Base-by-base conservation (phyloP, 768 basidiomycete species). In the Mycena venus region DNA sequence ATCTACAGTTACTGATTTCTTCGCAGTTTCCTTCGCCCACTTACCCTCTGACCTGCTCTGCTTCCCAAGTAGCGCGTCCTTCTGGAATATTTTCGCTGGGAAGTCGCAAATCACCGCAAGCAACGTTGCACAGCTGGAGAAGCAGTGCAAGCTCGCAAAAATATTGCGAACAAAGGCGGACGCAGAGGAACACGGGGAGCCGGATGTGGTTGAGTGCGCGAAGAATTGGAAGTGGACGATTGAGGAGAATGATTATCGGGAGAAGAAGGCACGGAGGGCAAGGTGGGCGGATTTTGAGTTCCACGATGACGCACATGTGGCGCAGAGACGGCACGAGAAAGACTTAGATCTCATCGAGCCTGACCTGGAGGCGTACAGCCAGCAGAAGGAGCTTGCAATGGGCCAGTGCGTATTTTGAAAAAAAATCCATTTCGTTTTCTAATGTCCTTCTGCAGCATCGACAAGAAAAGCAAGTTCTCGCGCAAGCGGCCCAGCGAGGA, bases 201-300 rank as follows among this genome's bases (percentile, higher is more conserved):
- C 75, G 17, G 75, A 74, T 59, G 97, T 99, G 80, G 86, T 96
- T 8, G 96, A 98, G 82, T 85, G 97, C 74, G 90, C 91, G 80
- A 96, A 95, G 89, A 96, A 96, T 79, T 99, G 96, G 96, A 95
- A 96, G 78, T 97, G 95, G 87, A 95, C 95, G 32, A 92, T 98
- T 70, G 96, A 99, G 84, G 96, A 99, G 84, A 98, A 97, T 80
- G 96, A 99, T 74, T 88, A 92, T 69, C 99, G 98, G 98, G 97
- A 98, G 86, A 95, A 94, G 82, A 82, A 90, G 77, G 93, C 92
- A 29, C 85, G 93, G 79, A 99, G 96, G 84, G 91, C 90, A 75
- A 88, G 96, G 82, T 89, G 95, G 82, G 95, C 93, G 11, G 95
- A 98, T 83, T 96, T 92, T 76, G 93, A 94, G 82, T 99, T 98